Base-by-base conservation (phyloP, 139 green algal genomes). In the Haematococcus sp. region DNA sequence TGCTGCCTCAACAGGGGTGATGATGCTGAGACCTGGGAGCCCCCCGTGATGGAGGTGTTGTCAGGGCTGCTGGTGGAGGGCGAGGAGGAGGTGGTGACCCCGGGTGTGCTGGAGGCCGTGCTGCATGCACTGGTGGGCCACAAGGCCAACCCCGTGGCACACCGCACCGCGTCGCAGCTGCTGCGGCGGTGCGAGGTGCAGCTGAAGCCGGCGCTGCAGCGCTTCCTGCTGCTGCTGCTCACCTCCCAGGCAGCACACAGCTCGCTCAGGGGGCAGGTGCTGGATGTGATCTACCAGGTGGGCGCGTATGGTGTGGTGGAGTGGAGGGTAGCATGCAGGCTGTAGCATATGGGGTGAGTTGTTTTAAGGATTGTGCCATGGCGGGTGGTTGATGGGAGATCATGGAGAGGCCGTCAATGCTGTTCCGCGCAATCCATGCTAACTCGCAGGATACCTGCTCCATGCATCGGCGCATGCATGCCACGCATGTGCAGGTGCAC, bases 141-240 rank as follows among this genome's bases (percentile, higher is more conserved):
- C 25, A 34, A 34, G 11, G 17, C 3, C 2, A 34, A 65, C 58
- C 58, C 58, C 22, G 58, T n/a, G 3, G 23, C 58, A 65, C 58
- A 61, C 15, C 28, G 58, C n/a, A 33, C 90, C 19, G 73, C 80
- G 23, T 69, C 74, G 56, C 25, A 30, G 61, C 59, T 94, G 76
- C 64, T 94, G 28, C 77, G 81, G 46, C 78, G 75, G 2, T 81
- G 66, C 13, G 81, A 88, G 75, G 61, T 76, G 54, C 54, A 71
- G 51, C 43, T 92, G 52, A 85, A 91, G 73, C 76, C 77, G 4
- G 40, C 63, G 58, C 55, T 94, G 31, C 85, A 92, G 66, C 76
- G 68, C 31, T 86, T 85, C 32, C 74, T 94, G 13, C 83, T 68
- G 2, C 59, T 27, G 16, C 32, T 87, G 44, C 68, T 91, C 22